phyloP scores from a whole-genome alignment of 2,329 filamentous ascomycete genomes.

The Cytospora schulzeri region DNA sequence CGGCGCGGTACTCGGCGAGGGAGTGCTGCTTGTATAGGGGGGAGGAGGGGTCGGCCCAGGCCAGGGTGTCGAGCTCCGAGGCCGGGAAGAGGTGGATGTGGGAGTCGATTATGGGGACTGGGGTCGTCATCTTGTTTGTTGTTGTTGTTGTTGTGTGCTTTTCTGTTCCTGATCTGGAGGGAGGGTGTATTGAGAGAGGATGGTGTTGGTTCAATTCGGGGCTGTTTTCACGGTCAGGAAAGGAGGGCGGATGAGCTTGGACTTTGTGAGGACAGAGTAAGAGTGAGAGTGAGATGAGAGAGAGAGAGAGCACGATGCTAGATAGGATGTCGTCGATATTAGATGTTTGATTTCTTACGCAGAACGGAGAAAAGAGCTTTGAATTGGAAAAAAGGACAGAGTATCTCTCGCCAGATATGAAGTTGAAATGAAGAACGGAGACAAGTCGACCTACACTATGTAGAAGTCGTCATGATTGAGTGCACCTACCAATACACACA shows the following conservation, averaged over 20 bases:
- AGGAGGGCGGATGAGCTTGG: background rate
- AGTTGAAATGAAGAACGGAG: background rate
- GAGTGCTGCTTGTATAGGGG: constrained; percentile 67
- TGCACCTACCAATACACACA: background rate
- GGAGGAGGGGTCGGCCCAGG: constrained; percentile 66
- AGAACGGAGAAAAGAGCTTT: background rate
- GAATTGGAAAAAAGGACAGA: background rate
- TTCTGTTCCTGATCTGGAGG: background rate
- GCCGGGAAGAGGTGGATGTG: constrained; percentile 87
- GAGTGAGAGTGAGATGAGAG: too few relatives aligned
- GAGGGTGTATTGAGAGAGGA: too few relatives aligned
- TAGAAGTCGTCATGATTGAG: background rate
- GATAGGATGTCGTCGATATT: background rate
- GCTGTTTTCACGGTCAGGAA: background rate
- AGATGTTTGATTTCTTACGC: background rate
- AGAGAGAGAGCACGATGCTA: too few relatives aligned
- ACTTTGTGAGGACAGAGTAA: too few relatives aligned
- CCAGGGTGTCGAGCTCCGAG: constrained; percentile 65
- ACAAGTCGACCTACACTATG: background rate
- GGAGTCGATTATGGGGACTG: constrained; percentile 74
- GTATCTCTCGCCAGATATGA: background rate
- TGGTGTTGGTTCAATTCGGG: background rate
- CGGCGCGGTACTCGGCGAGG: constrained; percentile 61
- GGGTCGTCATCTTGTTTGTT: constrained; percentile 20
- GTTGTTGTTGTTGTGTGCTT: too few relatives aligned